Percentiles rank a stretch among this genome's conserved stretches.
phyloP scores from a whole-genome alignment of 2,329 filamentous ascomycete genomes.

The Xylariales sp. region DNA sequence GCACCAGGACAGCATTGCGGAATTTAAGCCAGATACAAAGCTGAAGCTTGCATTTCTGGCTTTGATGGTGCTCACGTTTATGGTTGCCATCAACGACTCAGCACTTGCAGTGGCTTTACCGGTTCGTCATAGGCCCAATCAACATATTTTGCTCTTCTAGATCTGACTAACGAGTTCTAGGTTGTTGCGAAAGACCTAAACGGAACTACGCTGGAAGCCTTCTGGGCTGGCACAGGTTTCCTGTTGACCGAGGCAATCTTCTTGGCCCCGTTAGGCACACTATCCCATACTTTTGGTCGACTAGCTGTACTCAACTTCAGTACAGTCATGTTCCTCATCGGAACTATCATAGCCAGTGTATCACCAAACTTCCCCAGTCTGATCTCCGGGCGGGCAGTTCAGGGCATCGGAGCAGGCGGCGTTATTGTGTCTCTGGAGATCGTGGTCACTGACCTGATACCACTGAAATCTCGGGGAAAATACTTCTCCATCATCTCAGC shows the following conservation, averaged over 20 bases:
- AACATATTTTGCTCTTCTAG: too few relatives aligned
- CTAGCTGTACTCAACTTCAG: slow-evolving; percentile 1
- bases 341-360: not conserved
- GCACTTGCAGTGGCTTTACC: slow-evolving; percentile 3
- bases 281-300: not conserved
- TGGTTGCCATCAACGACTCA: slow-evolving; percentile 1
- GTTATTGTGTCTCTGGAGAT: not conserved
- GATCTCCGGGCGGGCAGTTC: not conserved
- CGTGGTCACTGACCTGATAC: slow-evolving; percentile 1
- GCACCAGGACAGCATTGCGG: too few relatives aligned
- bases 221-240: slow-evolving; percentile 4
- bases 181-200: not conserved
- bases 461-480: not conserved
- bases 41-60: slow-evolving; percentile 4
- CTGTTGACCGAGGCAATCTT: slow-evolving; percentile 6
- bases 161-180: not conserved
- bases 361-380: not conserved
- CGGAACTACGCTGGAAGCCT: slow-evolving; percentile 1
- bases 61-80: slow-evolving; percentile 1
- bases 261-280: not conserved
- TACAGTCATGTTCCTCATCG: not conserved
- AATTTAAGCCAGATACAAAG: not conserved
- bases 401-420: slow-evolving; percentile 2
- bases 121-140: not conserved
- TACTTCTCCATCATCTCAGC: slow-evolving; percentile 3